A percentile compares a stretch with the other conserved stretches of the same genome.
Evolutionary conservation across 257 asterid species (phyloP).

Genomic region (Solanum etuberosum): DNA sequence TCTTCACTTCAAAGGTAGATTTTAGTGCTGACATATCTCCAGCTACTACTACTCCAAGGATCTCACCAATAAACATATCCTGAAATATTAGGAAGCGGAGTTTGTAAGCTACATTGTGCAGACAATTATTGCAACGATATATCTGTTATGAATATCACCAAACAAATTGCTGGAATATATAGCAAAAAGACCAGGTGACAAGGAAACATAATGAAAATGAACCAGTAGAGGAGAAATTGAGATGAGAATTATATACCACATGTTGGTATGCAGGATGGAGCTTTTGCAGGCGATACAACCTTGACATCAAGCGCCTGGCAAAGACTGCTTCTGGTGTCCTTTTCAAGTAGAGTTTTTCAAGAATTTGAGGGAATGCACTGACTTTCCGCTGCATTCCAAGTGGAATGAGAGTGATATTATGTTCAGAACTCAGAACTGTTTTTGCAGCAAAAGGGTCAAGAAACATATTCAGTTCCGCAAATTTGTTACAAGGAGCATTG

Average conservation of each 20-base stretch:
- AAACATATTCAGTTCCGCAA: conserved; percentile 70
- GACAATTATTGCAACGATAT: neutral
- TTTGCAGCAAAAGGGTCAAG: conserved; percentile 80
- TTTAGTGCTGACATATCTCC: conserved; percentile 32
- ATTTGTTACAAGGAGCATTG: conserved; percentile 42
- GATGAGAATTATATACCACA: conserved; percentile 33
- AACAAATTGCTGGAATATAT: neutral
- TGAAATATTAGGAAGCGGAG: neutral
- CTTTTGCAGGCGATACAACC: conserved; percentile 32
- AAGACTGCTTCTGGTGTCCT: conserved; percentile 62
- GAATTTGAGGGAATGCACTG: conserved; percentile 12
- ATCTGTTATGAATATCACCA: neutral
- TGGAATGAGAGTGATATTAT: conserved; percentile 55
- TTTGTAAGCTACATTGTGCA: neutral
- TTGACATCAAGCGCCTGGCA: conserved; percentile 33
- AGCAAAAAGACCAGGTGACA: neutral
- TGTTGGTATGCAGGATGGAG: conserved; percentile 40
- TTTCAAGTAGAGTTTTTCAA: conserved; percentile 20
- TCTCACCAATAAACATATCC: conserved; percentile 75
- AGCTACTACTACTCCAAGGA: conserved; percentile 58
- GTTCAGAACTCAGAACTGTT: conserved; percentile 34
- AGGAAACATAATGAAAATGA: neutral
- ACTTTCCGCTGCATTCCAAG: conserved; percentile 48
- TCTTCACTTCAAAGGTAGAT: conserved; percentile 17
- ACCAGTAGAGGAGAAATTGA: too few relatives aligned